Evolutionary conservation across 257 asterid genomes (phyloP), one percentile per base, ranked within the genome.

Genomic region (Capsicum baccatum): DNA sequence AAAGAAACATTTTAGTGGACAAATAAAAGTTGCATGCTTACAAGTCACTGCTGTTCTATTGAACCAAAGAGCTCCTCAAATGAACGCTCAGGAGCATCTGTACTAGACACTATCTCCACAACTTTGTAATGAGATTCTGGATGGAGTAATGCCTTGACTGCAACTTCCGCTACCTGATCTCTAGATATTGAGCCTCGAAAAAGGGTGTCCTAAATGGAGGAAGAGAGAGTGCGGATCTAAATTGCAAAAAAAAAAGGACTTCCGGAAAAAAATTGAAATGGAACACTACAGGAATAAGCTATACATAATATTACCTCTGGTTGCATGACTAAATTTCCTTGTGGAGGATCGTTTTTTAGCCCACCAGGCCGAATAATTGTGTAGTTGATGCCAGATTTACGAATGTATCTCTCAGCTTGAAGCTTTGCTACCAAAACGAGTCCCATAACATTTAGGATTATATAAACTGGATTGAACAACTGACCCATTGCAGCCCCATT

Each of bases 401-500:
- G 89, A 67, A 94, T 93, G 69, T 92, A 73, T 70, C 92, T 89
- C 89, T 96, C 99, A 11, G 99, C 98, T 89, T 93, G 98, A 84
- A 96, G 99, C 94, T 96, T 96, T 37, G 99, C 99, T 14, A 94
- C 89, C 76, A 96, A 87, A 67, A 92, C 90, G 62, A 96, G 95
- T 35, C 99, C 99, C 64, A 96, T 88, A 19, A 92, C 94, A 16
- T 96, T 96, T 84, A 96, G 98, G 83, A 96, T 87, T 74, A 96
- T 91, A 90, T 96, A 96, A 4, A 98, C 91, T 9, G 99, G 99
- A 79, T 96, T 96, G 39, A 96, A 73, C 83, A 92, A 83, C 86
- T 96, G 99, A 56, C 99, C 98, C 98, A 94, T 94, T 84, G 99
- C 95, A 50, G 98, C 99, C 21, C 99, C 99, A 80, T 94, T 96